These are phyloP conservation scores for Populus simonii DNA, from an alignment of 345 rosid species.

Conservation along the genomic window DNA sequence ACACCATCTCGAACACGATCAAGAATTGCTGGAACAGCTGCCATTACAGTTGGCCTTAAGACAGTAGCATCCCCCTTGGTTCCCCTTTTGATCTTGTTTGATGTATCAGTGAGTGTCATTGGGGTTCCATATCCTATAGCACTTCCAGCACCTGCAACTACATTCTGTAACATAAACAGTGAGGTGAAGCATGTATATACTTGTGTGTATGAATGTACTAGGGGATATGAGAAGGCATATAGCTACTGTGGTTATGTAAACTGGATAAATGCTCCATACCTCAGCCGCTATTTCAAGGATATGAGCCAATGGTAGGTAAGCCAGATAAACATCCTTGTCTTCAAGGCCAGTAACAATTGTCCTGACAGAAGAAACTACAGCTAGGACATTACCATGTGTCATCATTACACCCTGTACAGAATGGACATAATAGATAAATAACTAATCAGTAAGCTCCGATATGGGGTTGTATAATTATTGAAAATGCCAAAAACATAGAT, in stretches of 20 bases:
- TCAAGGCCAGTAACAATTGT: conserved; percentile 86
- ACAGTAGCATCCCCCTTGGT: conserved; percentile 87
- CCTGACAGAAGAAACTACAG: conserved; percentile 90
- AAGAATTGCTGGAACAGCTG: conserved; percentile 99
- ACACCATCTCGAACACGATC: conserved; percentile 99
- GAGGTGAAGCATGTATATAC: neutral
- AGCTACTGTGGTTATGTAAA: neutral
- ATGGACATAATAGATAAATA: conserved; percentile 1
- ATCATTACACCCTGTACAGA: conserved; percentile 92
- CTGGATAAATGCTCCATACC: conserved; percentile 37
- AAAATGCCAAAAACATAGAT: neutral
- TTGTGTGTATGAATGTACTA: neutral
- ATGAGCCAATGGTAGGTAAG: conserved; percentile 91
- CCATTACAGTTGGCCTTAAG: conserved; percentile 81
- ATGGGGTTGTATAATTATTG: neutral
- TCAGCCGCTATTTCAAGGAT: conserved; percentile 96
- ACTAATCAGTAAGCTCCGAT: neutral
- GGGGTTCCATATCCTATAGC: conserved; percentile 95
- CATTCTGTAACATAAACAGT: conserved; percentile 47
- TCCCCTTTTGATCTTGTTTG: conserved; percentile 85
- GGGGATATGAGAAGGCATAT: neutral
- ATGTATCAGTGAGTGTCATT: conserved; percentile 92
- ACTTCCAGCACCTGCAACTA: conserved; percentile 81
- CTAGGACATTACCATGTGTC: conserved; percentile 94
- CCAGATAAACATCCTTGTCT: conserved; percentile 76